These are phyloP conservation scores for Saitozyma podzolica DNA, from an alignment of 768 basidiomycete genomes.

Conservation along the genomic window DNA sequence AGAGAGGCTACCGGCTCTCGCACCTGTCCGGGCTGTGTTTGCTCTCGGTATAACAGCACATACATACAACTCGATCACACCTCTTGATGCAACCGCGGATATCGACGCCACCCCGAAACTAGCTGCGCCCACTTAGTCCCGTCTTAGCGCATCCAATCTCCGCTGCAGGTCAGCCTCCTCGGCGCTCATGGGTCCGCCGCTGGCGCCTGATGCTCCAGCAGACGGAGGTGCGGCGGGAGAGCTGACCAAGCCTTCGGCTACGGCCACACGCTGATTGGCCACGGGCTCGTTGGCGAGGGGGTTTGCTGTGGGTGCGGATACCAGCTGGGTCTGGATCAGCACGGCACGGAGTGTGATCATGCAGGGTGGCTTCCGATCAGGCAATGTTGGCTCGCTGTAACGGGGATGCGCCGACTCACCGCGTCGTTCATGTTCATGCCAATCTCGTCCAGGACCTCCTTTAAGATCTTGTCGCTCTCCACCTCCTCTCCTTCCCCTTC, in stretches of 20 bases:
- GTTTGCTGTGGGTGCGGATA: constrained; percentile 73
- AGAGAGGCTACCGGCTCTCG: too few species aligned
- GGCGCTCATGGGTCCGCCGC: constrained; percentile 55
- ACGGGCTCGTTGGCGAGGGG: constrained; percentile 64
- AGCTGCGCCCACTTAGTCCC: constrained; percentile 27
- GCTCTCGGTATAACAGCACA: too few species aligned
- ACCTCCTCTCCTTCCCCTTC: constrained; percentile 91
- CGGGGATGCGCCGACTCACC: constrained; percentile 36
- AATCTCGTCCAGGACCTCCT: constrained; percentile 95
- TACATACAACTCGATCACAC: too few species aligned
- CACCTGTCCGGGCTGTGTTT: too few species aligned
- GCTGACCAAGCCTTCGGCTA: constrained; percentile 75
- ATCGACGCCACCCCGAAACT: too few species aligned
- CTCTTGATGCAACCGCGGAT: too few species aligned
- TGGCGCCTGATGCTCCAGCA: constrained; percentile 53
- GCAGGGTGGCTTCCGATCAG: not conserved
- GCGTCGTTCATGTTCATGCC: constrained; percentile 87
- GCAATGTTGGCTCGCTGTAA: too few species aligned
- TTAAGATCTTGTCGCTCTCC: constrained; percentile 91
- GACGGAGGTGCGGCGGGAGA: constrained; percentile 52
- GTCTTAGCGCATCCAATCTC: constrained; percentile 75
- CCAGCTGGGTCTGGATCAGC: constrained; percentile 60
- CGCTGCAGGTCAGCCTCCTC: constrained; percentile 95
- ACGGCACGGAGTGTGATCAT: too few species aligned
- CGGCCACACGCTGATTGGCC: constrained; percentile 68